These are phyloP conservation scores for Neobulgaria alba DNA, from an alignment of 2,329 filamentous ascomycete species.

Conservation along the genomic window DNA sequence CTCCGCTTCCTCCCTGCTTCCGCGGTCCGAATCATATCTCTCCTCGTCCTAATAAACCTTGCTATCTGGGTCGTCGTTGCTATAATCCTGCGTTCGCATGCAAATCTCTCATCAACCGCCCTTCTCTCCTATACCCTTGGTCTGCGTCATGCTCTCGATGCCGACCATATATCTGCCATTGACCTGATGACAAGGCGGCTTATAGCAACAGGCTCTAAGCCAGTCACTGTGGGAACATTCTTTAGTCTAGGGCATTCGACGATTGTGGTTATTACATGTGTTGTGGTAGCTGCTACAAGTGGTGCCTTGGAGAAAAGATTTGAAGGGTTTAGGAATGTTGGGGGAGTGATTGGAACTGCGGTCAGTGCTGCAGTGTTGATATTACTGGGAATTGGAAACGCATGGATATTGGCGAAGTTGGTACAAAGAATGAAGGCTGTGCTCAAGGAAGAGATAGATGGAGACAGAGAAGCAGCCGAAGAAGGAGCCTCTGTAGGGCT, in stretches of 20 bases:
- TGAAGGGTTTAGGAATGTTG: constrained; percentile 68
- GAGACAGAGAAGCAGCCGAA: constrained; percentile 19
- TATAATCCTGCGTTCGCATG: constrained; percentile 43
- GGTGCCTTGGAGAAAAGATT: constrained; percentile 76
- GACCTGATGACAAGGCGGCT: constrained; percentile 90
- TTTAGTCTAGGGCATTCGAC: constrained; percentile 93
- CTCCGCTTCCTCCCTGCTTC: constrained; percentile 20
- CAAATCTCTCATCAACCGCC: constrained; percentile 65
- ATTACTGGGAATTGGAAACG: constrained; percentile 73
- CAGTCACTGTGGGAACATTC: constrained; percentile 88
- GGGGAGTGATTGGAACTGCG: constrained; percentile 81
- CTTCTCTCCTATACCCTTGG: constrained; percentile 83
- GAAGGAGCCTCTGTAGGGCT: constrained; percentile 35
- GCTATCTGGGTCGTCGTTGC: constrained; percentile 46
- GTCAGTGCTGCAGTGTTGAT: constrained; percentile 80
- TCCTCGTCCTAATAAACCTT: constrained; percentile 43
- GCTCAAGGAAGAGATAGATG: constrained; percentile 35
- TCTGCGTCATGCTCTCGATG: constrained; percentile 89
- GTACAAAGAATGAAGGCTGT: constrained; percentile 58
- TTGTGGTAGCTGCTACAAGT: constrained; percentile 85
- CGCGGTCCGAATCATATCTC: constrained; percentile 36
- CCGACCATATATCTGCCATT: constrained; percentile 85
- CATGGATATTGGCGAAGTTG: constrained; percentile 75
- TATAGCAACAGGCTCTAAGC: constrained; percentile 73
- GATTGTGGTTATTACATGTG: constrained; percentile 81